Conservation (phyloP, 31 red algal species). For the Odonthalia washingtoniensis region DNA sequence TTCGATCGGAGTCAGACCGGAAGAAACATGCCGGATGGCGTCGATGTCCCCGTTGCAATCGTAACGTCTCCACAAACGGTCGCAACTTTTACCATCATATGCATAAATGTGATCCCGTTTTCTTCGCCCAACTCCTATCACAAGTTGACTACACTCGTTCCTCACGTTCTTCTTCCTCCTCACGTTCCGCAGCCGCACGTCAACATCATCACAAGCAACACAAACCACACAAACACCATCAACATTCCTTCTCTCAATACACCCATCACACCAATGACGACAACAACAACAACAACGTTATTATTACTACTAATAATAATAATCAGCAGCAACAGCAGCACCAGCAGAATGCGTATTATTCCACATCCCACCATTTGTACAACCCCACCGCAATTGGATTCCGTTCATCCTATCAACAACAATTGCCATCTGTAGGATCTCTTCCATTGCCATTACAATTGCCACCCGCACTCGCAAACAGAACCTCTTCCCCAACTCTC, state of each 20-base stretch:
- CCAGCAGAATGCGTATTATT: no score
- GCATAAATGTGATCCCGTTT: constrained; percentile 70
- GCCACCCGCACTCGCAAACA: no score
- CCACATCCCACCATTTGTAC: no score
- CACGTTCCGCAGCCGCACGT: not conserved
- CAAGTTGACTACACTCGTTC: constrained; percentile 24
- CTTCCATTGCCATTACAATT: no score
- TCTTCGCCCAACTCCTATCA: constrained; percentile 60
- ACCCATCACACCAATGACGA: not conserved
- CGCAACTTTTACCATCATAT: constrained; percentile 78
- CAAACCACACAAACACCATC: not conserved
- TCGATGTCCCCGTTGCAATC: constrained; percentile 49
- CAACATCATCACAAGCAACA: not conserved
- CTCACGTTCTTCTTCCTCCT: not conserved
- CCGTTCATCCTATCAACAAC: no score
- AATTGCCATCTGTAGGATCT: no score
- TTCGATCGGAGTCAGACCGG: constrained; percentile 55
- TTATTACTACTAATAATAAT: not conserved
- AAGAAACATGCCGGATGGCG: constrained; percentile 77
- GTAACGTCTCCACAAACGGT: constrained; percentile 65
- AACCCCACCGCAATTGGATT: no score
- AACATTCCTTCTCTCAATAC: not conserved
- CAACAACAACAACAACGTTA: not conserved
- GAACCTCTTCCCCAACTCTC: no score
- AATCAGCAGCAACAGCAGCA: not conserved